Base-by-base conservation (phyloP, 1,284 basidiomycete species). In the Ceratobasidium sp. region DNA sequence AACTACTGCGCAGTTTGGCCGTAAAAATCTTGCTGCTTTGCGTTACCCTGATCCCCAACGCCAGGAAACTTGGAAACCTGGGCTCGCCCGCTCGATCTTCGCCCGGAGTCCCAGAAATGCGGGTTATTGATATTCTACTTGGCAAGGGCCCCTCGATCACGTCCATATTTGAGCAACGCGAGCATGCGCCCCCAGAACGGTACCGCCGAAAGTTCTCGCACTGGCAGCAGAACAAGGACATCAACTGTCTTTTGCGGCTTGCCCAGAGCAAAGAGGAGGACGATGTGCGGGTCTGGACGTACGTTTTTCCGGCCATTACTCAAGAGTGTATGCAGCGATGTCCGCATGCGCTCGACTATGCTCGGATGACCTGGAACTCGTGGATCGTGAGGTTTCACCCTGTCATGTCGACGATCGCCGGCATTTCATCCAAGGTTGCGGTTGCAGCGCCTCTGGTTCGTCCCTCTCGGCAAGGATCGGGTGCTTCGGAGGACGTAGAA, bases 281-380 rank as follows among this genome's bases (percentile, higher is more conserved):
- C 69, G 94, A 95, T 82, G 87, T 88, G 55, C 88, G 87, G 55
- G 84, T 95, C 27, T 95, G 94, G 94, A 87, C 89, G 76, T 91
- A 90, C 81, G 83, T 93, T 67, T 93, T 89, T 80, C 91, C 93
- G 3, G 82, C 85, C 4, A 88, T 94, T 80, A 86, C 94, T 78
- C 89, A 89, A 66, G 81, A 84, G 0, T 89, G 89, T 76, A 86
- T 89, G 82, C 86, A 89, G 23, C 83, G 87, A 70, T 84, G 87
- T 2, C 85, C 88, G 30, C 83, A 86, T 30, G 84, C 88, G 5
- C 82, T 91, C 30, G 81, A 83, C 3, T 83, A 87, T 16, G 89
- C 93, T 80, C 88, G 93, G 52, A 90, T 92, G 77, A 87, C 88
- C 54, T 82, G 95, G 18, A 89, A 91, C 67, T 90, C 91, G 5